phyloP scores from a whole-genome alignment of 345 rosid species.

The Cardiospermum halicacabum region DNA sequence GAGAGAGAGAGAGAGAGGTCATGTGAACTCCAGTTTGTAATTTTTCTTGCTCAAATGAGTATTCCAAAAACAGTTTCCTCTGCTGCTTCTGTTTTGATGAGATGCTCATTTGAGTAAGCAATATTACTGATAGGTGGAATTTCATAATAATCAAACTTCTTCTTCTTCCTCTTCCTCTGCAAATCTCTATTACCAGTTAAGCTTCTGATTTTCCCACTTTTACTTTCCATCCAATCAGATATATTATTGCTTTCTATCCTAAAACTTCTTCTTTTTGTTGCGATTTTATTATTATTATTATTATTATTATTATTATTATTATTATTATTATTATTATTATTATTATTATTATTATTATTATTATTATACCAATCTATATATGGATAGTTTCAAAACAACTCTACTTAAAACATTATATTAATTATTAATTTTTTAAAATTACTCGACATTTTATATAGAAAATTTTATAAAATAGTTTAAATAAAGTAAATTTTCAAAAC shows the following conservation, averaged over 20 bases:
- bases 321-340: too few species aligned
- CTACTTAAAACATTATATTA: too few species aligned
- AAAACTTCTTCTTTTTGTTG: background rate
- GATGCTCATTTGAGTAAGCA: slow-evolving; percentile 44
- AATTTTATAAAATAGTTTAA: too few species aligned
- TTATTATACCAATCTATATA: too few species aligned
- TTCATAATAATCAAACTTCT: background rate
- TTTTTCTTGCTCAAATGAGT: slow-evolving; percentile 60
- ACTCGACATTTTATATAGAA: too few species aligned
- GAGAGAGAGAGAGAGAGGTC: background rate
- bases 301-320: too few species aligned
- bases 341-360: background rate
- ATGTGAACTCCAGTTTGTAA: slow-evolving; percentile 25
- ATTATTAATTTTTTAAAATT: too few species aligned
- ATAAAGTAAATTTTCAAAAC: too few species aligned
- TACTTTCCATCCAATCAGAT: background rate
- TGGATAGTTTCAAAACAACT: too few species aligned
- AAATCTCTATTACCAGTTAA: background rate
- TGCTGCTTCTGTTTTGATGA: slow-evolving; percentile 22
- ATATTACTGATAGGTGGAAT: slow-evolving; percentile 28
- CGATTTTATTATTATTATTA: background rate
- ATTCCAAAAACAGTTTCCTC: slow-evolving; percentile 29
- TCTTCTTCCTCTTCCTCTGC: background rate
- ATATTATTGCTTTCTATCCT: background rate
- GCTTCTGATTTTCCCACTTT: background rate